Percentiles rank a stretch among this genome's conserved stretches.
Evolutionary conservation across 805 yeast species (phyloP).

Genomic region (Starmerella kuoi): DNA sequence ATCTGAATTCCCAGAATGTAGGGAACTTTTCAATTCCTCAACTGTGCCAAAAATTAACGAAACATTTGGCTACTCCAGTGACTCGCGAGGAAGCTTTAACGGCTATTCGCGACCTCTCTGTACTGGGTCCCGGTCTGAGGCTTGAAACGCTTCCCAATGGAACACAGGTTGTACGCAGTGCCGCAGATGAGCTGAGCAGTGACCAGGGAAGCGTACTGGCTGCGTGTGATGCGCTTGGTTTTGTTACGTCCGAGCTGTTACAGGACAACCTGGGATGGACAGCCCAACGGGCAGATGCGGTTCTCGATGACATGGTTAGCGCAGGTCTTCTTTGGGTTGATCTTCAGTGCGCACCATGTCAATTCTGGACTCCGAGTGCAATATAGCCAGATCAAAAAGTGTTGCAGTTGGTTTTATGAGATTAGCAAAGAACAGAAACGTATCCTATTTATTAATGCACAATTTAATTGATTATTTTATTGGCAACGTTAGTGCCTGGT

Average conservation of each 20-base stretch:
- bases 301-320: slow-evolving; percentile 66
- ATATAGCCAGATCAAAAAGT: background rate
- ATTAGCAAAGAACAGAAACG: background rate
- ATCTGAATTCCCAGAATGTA: slow-evolving; percentile 63
- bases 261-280: slow-evolving; percentile 73
- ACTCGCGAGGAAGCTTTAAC: slow-evolving; percentile 42
- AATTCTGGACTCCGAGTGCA: slow-evolving; percentile 30
- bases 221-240: slow-evolving; percentile 67
- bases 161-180: slow-evolving; percentile 46
- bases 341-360: slow-evolving; percentile 27
- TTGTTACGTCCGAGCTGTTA: slow-evolving; percentile 49
- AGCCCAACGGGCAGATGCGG: slow-evolving; percentile 43
- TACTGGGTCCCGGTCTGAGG: slow-evolving; percentile 61
- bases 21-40: slow-evolving; percentile 61
- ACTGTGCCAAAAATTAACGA: slow-evolving; percentile 30
- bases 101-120: slow-evolving; percentile 41
- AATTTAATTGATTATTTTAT: too few relatives aligned
- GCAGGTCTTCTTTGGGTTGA: slow-evolving; percentile 84
- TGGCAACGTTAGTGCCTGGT: too few relatives aligned
- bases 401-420: background rate
- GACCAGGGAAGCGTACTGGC: slow-evolving; percentile 67
- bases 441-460: too few relatives aligned
- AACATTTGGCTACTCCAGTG: slow-evolving; percentile 3
- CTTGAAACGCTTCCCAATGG: slow-evolving; percentile 44
- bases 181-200: slow-evolving; percentile 48